phyloP scores from a whole-genome alignment of 768 basidiomycete genomes.

The Crepidotus variabilis region DNA sequence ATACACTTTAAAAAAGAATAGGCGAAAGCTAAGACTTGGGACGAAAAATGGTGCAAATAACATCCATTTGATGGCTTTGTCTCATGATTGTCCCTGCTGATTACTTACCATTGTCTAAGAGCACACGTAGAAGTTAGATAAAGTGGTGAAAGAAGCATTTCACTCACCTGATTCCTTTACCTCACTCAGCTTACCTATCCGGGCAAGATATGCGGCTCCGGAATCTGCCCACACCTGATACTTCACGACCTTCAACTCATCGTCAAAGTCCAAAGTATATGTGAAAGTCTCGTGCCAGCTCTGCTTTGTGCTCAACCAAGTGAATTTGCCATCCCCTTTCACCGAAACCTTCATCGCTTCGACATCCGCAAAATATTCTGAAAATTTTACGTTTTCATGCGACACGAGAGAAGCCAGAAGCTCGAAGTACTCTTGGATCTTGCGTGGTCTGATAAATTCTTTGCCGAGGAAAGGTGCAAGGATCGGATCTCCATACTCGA shows the following conservation, averaged over 20 bases:
- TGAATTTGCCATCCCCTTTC: conserved; percentile 52
- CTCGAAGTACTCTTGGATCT: conserved; percentile 46
- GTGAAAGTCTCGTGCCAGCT: conserved; percentile 61
- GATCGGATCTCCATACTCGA: conserved; percentile 51
- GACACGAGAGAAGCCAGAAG: conserved; percentile 40
- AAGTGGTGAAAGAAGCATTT: no score
- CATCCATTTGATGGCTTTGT: no score
- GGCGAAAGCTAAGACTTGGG: no score
- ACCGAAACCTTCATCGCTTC: conserved; percentile 48
- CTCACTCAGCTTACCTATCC: conserved; percentile 40
- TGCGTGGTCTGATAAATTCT: conserved; percentile 39
- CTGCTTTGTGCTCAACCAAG: conserved; percentile 48
- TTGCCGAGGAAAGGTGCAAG: conserved; percentile 63
- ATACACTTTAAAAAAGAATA: no score
- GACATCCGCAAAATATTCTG: conserved; percentile 50
- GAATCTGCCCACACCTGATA: conserved; percentile 73
- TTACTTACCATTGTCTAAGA: no score
- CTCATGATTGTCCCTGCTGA: no score
- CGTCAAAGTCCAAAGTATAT: conserved; percentile 60
- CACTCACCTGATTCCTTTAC: conserved; percentile 8
- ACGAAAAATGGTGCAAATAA: no score
- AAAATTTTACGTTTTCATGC: conserved; percentile 51
- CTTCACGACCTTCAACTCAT: conserved; percentile 46
- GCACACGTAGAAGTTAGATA: no score
- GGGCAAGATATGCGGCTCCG: conserved; percentile 59